Base-by-base conservation (phyloP, 148 eudicot genomes). In the Persicaria maculosa region DNA sequence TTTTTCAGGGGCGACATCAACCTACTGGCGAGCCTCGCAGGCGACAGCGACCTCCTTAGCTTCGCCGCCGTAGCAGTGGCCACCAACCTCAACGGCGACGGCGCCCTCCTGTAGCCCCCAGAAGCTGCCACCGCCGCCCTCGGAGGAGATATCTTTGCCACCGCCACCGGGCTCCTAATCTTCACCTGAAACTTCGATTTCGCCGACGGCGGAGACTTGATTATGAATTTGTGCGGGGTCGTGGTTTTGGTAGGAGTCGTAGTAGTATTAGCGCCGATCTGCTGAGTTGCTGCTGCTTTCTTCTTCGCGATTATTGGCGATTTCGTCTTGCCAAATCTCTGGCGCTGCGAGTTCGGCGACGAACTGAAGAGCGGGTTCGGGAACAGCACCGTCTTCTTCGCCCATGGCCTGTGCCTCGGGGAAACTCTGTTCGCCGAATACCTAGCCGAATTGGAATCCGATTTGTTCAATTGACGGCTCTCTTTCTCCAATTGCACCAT, bases 331-430 rank as follows among this genome's bases (percentile, higher is more conserved):
- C 78, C 73, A 11, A 91, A 80, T 65, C 84, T 82, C 22, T 84
- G 89, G 6, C 82, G 77, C 6, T 87, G 77, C 75, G 90, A 84
- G 64, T 79, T 81, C 44, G 93, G 89, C 44, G 97, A 90, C 47
- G 91, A 83, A 78, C 86, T 88, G 70, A 88, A 95, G 80, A 90
- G 57, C 44, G 97, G 97, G 76, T 92, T 92, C 4, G 99, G 96
- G 40, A 95, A 95, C 36, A 95, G 87, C 0, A 95, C 97, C 0
- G 99, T 79, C 74, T 95, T 95, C 72, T 80, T 87, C 57, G 83
- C 94, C 99, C 99, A 95, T 25, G 99, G 99, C 74, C 84, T 83
- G 70, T 90, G 82, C 54, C 85, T 95, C 54, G 99, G 99, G 12
- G 99, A 95, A 17, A 95, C 97, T 65, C 90, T 88, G 74, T 92